A percentile compares a stretch with the other conserved stretches of the same genome.
Evolutionary conservation across 768 basidiomycete species (phyloP).

Genomic region (Tricholoma hemisulphureum): DNA sequence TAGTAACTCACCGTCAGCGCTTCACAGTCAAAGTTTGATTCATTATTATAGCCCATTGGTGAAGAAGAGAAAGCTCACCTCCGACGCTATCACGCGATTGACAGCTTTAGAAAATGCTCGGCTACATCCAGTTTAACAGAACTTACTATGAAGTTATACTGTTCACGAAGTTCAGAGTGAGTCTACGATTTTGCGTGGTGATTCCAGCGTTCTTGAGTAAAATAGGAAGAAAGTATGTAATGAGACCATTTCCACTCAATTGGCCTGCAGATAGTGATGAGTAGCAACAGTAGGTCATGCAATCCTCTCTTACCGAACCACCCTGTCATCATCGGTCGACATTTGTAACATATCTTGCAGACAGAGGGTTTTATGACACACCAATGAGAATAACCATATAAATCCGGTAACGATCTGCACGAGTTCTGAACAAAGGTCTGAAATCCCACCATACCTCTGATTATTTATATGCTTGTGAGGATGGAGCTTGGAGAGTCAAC

Average conservation of each 20-base stretch:
- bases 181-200: slow-evolving; percentile 36
- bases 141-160: slow-evolving; percentile 48
- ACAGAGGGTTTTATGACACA: slow-evolving; percentile 11
- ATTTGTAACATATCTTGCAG: neutral
- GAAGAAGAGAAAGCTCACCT: slow-evolving; percentile 25
- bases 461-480: neutral
- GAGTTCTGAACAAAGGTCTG: slow-evolving; percentile 46
- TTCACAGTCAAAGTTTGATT: slow-evolving; percentile 9
- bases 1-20: slow-evolving; percentile 28
- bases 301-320: slow-evolving; percentile 20
- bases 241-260: slow-evolving; percentile 48
- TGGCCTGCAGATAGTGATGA: slow-evolving; percentile 29
- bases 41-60: neutral
- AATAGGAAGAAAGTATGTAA: slow-evolving; percentile 50
- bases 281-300: slow-evolving; percentile 9
- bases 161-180: slow-evolving; percentile 52
- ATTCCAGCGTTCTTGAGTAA: slow-evolving; percentile 49
- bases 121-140: neutral
- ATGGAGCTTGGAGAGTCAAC: neutral
- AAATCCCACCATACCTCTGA: slow-evolving; percentile 56
- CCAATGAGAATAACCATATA: slow-evolving; percentile 53
- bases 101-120: neutral
- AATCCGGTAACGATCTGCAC: slow-evolving; percentile 45
- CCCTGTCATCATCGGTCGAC: slow-evolving; percentile 12
- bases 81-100: slow-evolving; percentile 26